Base-by-base conservation (phyloP, 2,329 filamentous ascomycete species). In the Escovopsis sp. region DNA sequence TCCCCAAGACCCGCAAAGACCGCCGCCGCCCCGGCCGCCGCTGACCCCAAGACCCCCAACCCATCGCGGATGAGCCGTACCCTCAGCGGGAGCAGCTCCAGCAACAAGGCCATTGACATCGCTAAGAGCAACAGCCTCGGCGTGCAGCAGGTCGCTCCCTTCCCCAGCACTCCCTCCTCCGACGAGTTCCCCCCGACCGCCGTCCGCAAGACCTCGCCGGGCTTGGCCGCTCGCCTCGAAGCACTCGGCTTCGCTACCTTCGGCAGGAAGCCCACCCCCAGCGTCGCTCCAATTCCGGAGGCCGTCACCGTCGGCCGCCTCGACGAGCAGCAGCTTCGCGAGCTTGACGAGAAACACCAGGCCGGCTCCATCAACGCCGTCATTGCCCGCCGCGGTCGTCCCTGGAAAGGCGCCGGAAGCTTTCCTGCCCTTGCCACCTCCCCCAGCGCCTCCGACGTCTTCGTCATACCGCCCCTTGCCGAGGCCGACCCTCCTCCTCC, bases 301-400 rank as follows among this genome's bases (percentile, higher is more conserved):
- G 50, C 49, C 58, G 69, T 73, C 40, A 62, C 64, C 54, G 69
- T 85, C 53, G 81, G 81, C 50, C 77, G 81, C 46, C 75, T 86
- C 43, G 70, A 81, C 52, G 77, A 85, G 59, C 69, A 78, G 49
- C 80, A 85, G 53, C 69, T 86, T 45, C 73, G 76, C 51, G 70
- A 77, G 54, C 72, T 86, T 53, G 81, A 87, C 63, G 67, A 75
- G 50, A 73, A 75, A 46, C 78, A 83, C 56, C 71, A 72, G 50
- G 71, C 75, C 46, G 67, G 68, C 55, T 74, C 72, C 23, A 49
- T 56, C 57, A 49, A 56, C 56, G 48, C 66, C 66, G 49, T 66
- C 50, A 66, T 84, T 53, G 69, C 79, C 59, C 72, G 79, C 56
- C 72, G 79, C 54, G 81, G 81, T 56, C 76, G 77, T 55, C 73